A percentile compares a stretch with the other conserved stretches of the same genome.
These are phyloP conservation scores for Leccinum variicolor DNA, from an alignment of 768 basidiomycete species.

Conservation along the genomic window DNA sequence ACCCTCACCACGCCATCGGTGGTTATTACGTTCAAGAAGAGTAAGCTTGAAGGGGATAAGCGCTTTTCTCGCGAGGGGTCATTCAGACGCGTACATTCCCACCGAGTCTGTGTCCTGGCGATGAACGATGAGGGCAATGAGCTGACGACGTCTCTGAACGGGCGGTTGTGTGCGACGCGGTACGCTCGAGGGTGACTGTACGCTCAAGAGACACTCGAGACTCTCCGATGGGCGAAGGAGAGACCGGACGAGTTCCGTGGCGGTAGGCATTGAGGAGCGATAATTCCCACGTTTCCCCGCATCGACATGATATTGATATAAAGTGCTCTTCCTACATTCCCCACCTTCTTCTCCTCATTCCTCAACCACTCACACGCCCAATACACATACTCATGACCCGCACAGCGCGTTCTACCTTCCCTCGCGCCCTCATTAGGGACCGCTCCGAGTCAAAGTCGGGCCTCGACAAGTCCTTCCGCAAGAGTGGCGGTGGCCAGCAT, in stretches of 20 bases:
- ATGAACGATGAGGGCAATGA: slow-evolving; percentile 50
- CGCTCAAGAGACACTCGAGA: slow-evolving; percentile 42
- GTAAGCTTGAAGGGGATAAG: slow-evolving; percentile 15
- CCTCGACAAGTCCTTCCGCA: slow-evolving; percentile 66
- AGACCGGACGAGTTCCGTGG: slow-evolving; percentile 12
- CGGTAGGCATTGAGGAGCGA: not conserved
- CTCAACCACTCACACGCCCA: slow-evolving; percentile 7
- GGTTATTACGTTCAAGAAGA: slow-evolving; percentile 11
- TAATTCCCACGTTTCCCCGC: not conserved
- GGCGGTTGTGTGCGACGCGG: not conserved
- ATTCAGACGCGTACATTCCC: slow-evolving; percentile 43
- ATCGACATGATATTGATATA: slow-evolving; percentile 17
- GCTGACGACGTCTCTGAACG: not conserved
- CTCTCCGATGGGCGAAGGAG: slow-evolving; percentile 43
- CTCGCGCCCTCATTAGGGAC: slow-evolving; percentile 70
- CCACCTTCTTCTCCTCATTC: not conserved
- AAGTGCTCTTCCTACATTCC: slow-evolving; percentile 1
- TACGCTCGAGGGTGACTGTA: slow-evolving; percentile 18
- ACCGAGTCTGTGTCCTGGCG: slow-evolving; percentile 43
- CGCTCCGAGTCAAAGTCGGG: slow-evolving; percentile 79
- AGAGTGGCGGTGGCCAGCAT: slow-evolving; percentile 76
- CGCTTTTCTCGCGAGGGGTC: not conserved
- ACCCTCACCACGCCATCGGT: not conserved
- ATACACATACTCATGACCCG: slow-evolving; percentile 58
- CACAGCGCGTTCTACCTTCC: slow-evolving; percentile 69